Evolutionary conservation across 179 eudicot species (phyloP), one percentile per base, ranked within the genome.

Genomic region (Corrigiola litoralis): DNA sequence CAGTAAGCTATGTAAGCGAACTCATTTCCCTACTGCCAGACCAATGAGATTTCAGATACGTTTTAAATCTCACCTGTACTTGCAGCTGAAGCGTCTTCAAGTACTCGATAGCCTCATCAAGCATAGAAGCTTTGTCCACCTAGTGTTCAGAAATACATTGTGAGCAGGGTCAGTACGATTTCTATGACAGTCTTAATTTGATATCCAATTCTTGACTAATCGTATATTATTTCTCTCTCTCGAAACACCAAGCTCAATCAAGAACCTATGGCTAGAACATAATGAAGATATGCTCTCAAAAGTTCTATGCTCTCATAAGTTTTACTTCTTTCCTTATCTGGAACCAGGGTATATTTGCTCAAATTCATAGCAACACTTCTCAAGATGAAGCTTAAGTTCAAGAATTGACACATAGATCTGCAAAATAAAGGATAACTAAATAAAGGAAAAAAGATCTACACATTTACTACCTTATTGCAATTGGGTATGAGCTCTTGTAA

Each of bases 111-210:
- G 99, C 99, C 77, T 94, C 99, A 64, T 94, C 99, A 64, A 94
- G 96, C 99, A 94, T 91, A 53, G 99, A 95, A 63, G 97, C 97
- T 82, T 95, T 95, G 77, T 95, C 99, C 59, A 79, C 99, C 99
- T 94, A 59, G 20, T 49, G 16, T 20, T 36, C 16, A 2, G 31
- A 37, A 14, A 31, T 21, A 16, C 61, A 5, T 59, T 8, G 65
- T 75, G 44, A 73, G 68, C 20, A 56, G 60, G 50, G 37, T 1
- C 23, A 28, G 58, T 32, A n/a, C 27, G 7, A 49, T 33, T 63
- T 45, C 29, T 42, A 34, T 14, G n/a, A 8, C 6, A 45, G 11
- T 18, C 41, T 53, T 34, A 31, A 46, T 52, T 25, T 27, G 24
- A 57, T 12, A 14, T 65, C 25, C 5, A 25, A 34, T n/a, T 16